Percentiles rank a stretch among this genome's conserved stretches.
Evolutionary conservation across 2,329 filamentous ascomycete species (phyloP).

Genomic region (Fusarium sp.): DNA sequence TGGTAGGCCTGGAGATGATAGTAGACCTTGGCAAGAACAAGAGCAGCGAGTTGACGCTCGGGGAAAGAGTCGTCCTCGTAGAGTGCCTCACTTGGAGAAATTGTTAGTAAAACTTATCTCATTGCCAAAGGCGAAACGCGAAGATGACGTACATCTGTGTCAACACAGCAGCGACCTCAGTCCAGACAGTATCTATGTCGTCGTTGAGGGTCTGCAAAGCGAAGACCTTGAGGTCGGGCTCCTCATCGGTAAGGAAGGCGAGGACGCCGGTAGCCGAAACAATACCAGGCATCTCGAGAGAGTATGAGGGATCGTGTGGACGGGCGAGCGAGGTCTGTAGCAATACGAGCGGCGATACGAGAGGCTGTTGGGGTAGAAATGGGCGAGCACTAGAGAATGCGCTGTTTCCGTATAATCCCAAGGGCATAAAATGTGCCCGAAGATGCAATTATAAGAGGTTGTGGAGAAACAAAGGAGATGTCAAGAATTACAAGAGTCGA

Average conservation of each 20-base stretch:
- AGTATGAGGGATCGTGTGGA: constrained; percentile 34
- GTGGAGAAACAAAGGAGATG: constrained; percentile 20
- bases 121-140: neutral
- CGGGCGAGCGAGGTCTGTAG: constrained; percentile 33
- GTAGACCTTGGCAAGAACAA: constrained; percentile 97
- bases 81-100: constrained; percentile 80
- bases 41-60: constrained; percentile 91
- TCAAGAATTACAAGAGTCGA: constrained; percentile 26
- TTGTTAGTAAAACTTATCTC: constrained; percentile 22
- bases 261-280: constrained; percentile 95
- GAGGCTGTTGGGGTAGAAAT: constrained; percentile 30
- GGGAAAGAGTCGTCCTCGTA: constrained; percentile 97
- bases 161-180: constrained; percentile 91
- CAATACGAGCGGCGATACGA: constrained; percentile 36
- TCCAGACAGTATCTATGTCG: constrained; percentile 97
- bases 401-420: constrained; percentile 38
- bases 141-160: constrained; percentile 81
- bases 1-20: constrained; percentile 99
- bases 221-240: constrained; percentile 93
- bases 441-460: constrained; percentile 14
- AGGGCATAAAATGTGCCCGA: constrained; percentile 39
- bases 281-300: constrained; percentile 82
- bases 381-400: constrained; percentile 29
- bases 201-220: constrained; percentile 95
- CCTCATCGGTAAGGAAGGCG: constrained; percentile 94